Percentiles rank a stretch among this genome's conserved stretches.
Conservation (phyloP, 495 filamentous ascomycete genomes). For the Aspergillus sparsus region DNA sequence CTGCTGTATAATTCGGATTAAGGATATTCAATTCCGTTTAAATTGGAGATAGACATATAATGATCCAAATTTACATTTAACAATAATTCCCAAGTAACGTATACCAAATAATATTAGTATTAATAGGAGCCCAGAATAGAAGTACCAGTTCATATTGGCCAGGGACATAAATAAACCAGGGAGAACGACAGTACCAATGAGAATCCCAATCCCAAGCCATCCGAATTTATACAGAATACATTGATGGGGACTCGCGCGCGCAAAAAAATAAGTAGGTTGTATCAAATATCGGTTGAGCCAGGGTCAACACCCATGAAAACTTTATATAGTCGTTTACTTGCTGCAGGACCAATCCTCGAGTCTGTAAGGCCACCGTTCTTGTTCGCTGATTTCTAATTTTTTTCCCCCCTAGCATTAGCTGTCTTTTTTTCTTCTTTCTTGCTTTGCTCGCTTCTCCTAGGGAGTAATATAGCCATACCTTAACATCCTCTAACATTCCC, state of each 20-base stretch:
- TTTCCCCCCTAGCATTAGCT: background rate
- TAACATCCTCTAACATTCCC: constrained; percentile 59
- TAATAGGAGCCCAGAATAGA: background rate
- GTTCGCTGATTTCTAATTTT: constrained; percentile 66
- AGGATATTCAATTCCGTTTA: too few species aligned
- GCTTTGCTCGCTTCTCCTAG: background rate
- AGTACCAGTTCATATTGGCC: background rate
- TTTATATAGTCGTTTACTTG: constrained; percentile 72
- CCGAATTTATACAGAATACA: background rate
- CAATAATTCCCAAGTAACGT: too few species aligned
- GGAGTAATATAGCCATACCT: constrained; percentile 32
- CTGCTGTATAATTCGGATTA: background rate
- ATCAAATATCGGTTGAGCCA: constrained; percentile 65
- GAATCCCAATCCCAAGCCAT: background rate
- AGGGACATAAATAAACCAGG: background rate
- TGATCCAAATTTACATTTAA: too few species aligned
- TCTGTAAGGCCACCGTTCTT: constrained; percentile 67
- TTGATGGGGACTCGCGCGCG: background rate
- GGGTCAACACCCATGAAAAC: constrained; percentile 72
- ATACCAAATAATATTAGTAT: background rate
- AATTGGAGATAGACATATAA: too few species aligned
- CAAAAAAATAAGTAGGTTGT: constrained; percentile 3
- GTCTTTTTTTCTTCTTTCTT: background rate
- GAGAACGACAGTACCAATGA: background rate
- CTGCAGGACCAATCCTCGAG: constrained; percentile 63